phyloP scores from a whole-genome alignment of 2,329 filamentous ascomycete species.

The Paracorniculantispora psalliotae region DNA sequence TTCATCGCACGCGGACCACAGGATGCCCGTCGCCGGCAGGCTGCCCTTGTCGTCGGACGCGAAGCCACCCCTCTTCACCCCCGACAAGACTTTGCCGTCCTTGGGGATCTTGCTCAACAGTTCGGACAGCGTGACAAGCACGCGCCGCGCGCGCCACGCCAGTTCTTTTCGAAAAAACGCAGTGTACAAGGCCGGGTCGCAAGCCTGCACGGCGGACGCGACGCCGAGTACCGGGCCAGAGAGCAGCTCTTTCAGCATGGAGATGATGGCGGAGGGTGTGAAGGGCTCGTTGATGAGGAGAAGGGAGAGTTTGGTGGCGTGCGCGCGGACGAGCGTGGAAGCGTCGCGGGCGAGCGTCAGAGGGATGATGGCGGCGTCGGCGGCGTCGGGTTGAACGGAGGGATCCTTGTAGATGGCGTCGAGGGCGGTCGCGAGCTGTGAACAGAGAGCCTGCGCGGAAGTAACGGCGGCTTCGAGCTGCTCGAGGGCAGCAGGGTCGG shows the following conservation, averaged over 20 bases:
- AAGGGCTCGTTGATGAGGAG: constrained; percentile 84
- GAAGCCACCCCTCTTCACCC: constrained; percentile 20
- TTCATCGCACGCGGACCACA: constrained; percentile 81
- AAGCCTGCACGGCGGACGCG: constrained; percentile 64
- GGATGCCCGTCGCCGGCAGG: constrained; percentile 63
- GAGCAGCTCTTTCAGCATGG: constrained; percentile 67
- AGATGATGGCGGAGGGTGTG: constrained; percentile 68
- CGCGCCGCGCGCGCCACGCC: constrained; percentile 50
- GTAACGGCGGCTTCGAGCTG: constrained; percentile 35
- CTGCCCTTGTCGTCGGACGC: constrained; percentile 45
- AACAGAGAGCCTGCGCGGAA: constrained; percentile 34
- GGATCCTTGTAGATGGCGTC: constrained; percentile 32
- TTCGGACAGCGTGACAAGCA: constrained; percentile 57
- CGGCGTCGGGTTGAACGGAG: constrained; percentile 12
- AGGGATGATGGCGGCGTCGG: constrained; percentile 40
- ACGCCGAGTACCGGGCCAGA: constrained; percentile 69
- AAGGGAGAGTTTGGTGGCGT: constrained; percentile 82
- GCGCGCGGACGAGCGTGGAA: constrained; percentile 69
- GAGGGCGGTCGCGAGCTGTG: constrained; percentile 39
- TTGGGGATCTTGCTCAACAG: constrained; percentile 57
- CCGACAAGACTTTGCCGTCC: constrained; percentile 49
- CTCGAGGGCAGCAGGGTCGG: constrained; percentile 27
- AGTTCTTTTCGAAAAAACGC: constrained; percentile 59
- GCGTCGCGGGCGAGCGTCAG: constrained; percentile 68
- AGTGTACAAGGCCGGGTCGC: constrained; percentile 58